Conservation (phyloP, 2,329 filamentous ascomycete genomes). For the Calonectria montana region DNA sequence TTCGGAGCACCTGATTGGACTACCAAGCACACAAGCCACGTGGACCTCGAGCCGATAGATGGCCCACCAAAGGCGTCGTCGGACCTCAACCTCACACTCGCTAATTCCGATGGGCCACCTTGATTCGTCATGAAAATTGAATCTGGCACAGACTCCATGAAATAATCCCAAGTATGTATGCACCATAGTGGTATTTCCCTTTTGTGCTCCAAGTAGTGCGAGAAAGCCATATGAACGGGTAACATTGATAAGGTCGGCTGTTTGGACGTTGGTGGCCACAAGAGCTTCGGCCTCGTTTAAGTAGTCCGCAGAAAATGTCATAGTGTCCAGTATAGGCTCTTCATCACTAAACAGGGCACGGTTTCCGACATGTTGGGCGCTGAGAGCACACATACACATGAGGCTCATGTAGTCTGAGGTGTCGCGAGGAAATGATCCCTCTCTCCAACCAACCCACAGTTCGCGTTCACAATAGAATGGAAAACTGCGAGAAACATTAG, state of each 20-base stretch:
- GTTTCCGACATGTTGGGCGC: conserved; percentile 58
- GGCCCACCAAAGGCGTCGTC: conserved; percentile 25
- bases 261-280: neutral
- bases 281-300: neutral
- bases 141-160: neutral
- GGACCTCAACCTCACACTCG: conserved; percentile 17
- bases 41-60: conserved; percentile 24
- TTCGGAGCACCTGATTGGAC: conserved; percentile 19
- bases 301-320: neutral
- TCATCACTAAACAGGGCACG: conserved; percentile 52
- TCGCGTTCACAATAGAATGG: conserved; percentile 60
- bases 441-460: conserved; percentile 50
- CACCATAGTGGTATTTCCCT: neutral
- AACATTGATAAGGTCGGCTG: neutral
- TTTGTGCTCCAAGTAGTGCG: neutral
- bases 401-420: conserved; percentile 57
- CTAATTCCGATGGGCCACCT: neutral
- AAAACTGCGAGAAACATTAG: conserved; percentile 39
- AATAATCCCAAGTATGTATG: neutral
- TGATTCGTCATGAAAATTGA: conserved; percentile 8
- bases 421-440: conserved; percentile 53
- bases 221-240: conserved; percentile 5
- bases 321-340: neutral
- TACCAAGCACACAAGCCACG: conserved; percentile 15
- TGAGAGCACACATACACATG: conserved; percentile 62